Percentiles rank a stretch among this genome's conserved stretches.
phyloP scores from a whole-genome alignment of 2,329 filamentous ascomycete species.

The Cladosporium oxysporum region DNA sequence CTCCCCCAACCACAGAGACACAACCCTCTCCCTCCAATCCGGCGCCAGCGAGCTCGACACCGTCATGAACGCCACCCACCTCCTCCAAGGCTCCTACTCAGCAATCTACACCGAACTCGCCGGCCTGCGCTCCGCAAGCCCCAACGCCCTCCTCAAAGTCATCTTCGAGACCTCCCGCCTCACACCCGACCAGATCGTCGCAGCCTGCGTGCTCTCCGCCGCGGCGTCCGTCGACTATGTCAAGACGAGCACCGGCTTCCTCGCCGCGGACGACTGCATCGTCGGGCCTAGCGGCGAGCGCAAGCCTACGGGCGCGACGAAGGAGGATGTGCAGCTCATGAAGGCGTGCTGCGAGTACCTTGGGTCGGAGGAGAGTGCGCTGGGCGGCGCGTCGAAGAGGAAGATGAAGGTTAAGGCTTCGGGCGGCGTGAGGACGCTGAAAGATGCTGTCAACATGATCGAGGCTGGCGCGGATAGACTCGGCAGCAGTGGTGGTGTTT shows the following conservation, averaged over 20 bases:
- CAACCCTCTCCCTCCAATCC: constrained; percentile 48
- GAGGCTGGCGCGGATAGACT: constrained; percentile 58
- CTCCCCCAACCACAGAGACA: constrained; percentile 42
- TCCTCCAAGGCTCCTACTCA: constrained; percentile 46
- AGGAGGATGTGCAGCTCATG: constrained; percentile 58
- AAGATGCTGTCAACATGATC: constrained; percentile 56
- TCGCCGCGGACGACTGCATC: constrained; percentile 34
- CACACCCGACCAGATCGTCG: constrained; percentile 51
- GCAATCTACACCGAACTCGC: constrained; percentile 56
- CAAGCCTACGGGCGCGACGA: constrained; percentile 46
- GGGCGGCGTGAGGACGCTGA: constrained; percentile 55
- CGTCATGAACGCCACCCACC: constrained; percentile 57
- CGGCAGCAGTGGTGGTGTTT: constrained; percentile 58
- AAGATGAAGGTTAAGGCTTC: constrained; percentile 60
- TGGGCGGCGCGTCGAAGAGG: constrained; percentile 9
- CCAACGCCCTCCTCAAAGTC: constrained; percentile 52
- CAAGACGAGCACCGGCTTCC: constrained; percentile 63
- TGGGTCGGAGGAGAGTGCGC: constrained; percentile 29
- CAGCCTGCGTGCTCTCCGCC: constrained; percentile 54
- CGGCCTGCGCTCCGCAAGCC: constrained; percentile 51
- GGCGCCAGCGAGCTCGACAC: constrained; percentile 61
- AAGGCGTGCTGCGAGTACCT: constrained; percentile 48
- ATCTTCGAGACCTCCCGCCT: constrained; percentile 62
- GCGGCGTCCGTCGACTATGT: constrained; percentile 59
- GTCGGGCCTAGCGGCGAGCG: background rate